Base-by-base conservation (phyloP, 306 rosid species). In the Begonia peltatifolia region DNA sequence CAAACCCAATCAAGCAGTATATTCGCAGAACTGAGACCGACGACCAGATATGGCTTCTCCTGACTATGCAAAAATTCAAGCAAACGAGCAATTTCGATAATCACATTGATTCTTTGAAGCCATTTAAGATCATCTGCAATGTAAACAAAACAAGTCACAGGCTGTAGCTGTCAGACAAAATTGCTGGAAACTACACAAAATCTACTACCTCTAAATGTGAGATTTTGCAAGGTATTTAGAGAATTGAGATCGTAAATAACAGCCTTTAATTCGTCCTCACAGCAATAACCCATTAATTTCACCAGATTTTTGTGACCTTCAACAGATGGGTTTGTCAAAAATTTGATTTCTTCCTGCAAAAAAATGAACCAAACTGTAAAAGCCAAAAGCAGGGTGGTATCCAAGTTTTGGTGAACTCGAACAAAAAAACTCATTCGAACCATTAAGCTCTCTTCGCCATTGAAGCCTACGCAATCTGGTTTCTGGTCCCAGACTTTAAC, bases 1-100 rank as follows among this genome's bases (percentile, higher is more conserved):
- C 71, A n/a, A 58, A 81, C 94, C 87, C 67, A 65, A 50, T 84
- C 80, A 4, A 84, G 73, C 55, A 79, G 46, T 63, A 79, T 68
- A 62, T 76, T 75, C 60, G 87, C 68, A 35, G 75, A 61, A 70
- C 42, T 68, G 46, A 73, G 46, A 64, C 74, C 68, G 36, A 74
- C 43, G 73, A 61, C 53, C 75, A 62, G 18, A n/a, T 44, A 69
- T 63, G 72, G 80, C 56, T 63, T 70, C 42, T 72, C 78, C 55
- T 74, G 69, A 18, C 43, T 55, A 67, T 84, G 90, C 42, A 79
- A 68, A 73, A 67, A 71, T 36, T 78, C 66, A 48, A 84, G 30
- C 15, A 81, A 59, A 54, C 60, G 56, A 50, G 87, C 82, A 54
- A 78, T 35, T 63, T 81, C 76, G 52, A 71, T 61, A 41, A 78